These are phyloP conservation scores for Tolypocladium amazonense DNA, from an alignment of 2,329 filamentous ascomycete species.

Conservation along the genomic window DNA sequence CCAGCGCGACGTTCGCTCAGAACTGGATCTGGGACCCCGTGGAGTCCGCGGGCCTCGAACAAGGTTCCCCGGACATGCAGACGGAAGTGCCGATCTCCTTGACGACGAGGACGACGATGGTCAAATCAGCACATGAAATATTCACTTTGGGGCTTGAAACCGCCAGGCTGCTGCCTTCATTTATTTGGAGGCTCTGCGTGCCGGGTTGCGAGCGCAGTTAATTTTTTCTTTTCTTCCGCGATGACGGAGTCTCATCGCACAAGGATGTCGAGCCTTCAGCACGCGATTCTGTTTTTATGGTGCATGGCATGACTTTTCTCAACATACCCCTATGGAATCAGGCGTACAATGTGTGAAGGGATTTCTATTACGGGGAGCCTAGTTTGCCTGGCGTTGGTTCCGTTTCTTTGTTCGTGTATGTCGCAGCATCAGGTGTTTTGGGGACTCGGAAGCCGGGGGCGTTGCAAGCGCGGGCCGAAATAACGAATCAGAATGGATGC, in stretches of 20 bases:
- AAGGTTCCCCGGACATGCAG: conserved; percentile 10
- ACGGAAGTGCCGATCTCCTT: conserved; percentile 12
- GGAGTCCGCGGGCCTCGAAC: conserved; percentile 6
- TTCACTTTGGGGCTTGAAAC: background rate
- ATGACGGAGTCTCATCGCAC: background rate
- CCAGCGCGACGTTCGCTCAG: conserved; percentile 59
- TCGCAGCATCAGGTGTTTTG: background rate
- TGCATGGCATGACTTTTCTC: background rate
- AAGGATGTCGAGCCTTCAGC: background rate
- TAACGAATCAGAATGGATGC: background rate
- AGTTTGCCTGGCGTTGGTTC: background rate
- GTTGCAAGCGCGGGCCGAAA: background rate
- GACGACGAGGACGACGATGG: conserved; percentile 17
- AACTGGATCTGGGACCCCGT: conserved; percentile 35
- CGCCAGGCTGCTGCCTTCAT: background rate
- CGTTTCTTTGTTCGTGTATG: background rate
- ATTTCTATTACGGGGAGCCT: background rate
- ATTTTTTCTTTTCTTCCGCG: too few relatives aligned
- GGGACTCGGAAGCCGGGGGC: background rate
- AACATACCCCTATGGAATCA: background rate
- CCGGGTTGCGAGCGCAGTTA: background rate
- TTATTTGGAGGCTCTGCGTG: background rate
- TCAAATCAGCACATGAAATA: background rate
- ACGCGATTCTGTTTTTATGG: background rate
- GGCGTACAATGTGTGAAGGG: background rate